These are phyloP conservation scores for Geosmithia morbida DNA, from an alignment of 2,329 filamentous ascomycete species.

Conservation along the genomic window DNA sequence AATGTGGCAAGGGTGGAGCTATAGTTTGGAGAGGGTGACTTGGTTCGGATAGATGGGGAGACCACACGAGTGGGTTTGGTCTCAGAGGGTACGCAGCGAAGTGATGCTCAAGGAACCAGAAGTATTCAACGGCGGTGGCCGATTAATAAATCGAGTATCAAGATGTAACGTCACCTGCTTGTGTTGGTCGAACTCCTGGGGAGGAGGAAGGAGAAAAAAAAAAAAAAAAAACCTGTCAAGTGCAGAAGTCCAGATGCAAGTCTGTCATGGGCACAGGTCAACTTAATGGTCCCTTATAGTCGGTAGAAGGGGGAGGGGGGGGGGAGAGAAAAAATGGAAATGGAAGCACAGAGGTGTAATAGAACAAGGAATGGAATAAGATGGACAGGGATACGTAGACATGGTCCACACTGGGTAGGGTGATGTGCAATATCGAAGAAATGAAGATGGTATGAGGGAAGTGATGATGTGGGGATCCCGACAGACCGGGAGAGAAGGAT, in stretches of 20 bases:
- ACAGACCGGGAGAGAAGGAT: neutral
- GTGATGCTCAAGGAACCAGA: neutral
- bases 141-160: too few relatives aligned
- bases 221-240: too few relatives aligned
- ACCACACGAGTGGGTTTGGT: neutral
- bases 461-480: neutral
- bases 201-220: too few relatives aligned
- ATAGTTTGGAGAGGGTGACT: neutral
- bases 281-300: neutral
- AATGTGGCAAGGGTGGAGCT: neutral
- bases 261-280: neutral
- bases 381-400: neutral
- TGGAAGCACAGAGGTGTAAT: neutral
- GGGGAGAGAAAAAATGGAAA: neutral
- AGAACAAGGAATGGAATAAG: neutral
- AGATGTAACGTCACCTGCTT: too few relatives aligned
- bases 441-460: neutral
- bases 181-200: too few relatives aligned
- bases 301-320: neutral
- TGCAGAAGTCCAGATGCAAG: neutral
- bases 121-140: neutral
- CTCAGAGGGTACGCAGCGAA: neutral
- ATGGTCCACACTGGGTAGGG: neutral
- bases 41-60: neutral
- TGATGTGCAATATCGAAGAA: neutral